A percentile compares a stretch with the other conserved stretches of the same genome.
phyloP scores from a whole-genome alignment of 768 basidiomycete genomes.

The Guyanaporus albipodus region DNA sequence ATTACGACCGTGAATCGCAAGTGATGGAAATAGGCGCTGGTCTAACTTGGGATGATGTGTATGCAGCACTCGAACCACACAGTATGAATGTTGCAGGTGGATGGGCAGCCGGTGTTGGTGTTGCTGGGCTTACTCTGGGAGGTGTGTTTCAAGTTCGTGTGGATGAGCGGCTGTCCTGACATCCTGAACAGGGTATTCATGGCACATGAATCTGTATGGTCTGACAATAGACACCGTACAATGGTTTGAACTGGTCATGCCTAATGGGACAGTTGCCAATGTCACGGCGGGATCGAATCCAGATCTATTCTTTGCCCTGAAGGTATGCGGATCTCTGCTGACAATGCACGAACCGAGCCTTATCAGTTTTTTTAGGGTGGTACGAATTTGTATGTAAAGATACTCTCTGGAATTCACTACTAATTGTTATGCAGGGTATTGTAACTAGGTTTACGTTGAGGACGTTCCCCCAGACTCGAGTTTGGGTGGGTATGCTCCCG shows the following conservation, averaged over 20 bases:
- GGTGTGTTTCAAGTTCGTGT: background rate
- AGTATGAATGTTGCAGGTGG: conserved; percentile 54
- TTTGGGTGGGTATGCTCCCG: conserved; percentile 45
- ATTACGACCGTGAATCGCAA: conserved; percentile 35
- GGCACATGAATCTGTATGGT: conserved; percentile 58
- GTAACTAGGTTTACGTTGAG: conserved; percentile 55
- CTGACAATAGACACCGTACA: conserved; percentile 51
- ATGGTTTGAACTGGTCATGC: conserved; percentile 52
- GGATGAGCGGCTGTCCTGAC: background rate
- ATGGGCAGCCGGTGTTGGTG: conserved; percentile 53
- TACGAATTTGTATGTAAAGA: conserved; percentile 47
- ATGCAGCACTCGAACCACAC: conserved; percentile 41
- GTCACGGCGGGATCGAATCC: conserved; percentile 33
- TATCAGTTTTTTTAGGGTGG: conserved; percentile 42
- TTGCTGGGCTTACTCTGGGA: conserved; percentile 54
- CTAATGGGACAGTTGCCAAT: conserved; percentile 37
- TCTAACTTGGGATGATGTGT: conserved; percentile 64
- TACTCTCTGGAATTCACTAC: background rate
- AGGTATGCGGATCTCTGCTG: too few relatives aligned
- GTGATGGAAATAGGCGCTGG: conserved; percentile 39
- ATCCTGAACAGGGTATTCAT: conserved; percentile 23
- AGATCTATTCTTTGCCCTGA: conserved; percentile 43
- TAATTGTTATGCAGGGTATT: conserved; percentile 40
- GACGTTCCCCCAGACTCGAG: conserved; percentile 47
- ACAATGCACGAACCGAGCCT: too few relatives aligned